Base-by-base conservation (phyloP, 2,329 filamentous ascomycete species). In the Trichophyton verrucosum region DNA sequence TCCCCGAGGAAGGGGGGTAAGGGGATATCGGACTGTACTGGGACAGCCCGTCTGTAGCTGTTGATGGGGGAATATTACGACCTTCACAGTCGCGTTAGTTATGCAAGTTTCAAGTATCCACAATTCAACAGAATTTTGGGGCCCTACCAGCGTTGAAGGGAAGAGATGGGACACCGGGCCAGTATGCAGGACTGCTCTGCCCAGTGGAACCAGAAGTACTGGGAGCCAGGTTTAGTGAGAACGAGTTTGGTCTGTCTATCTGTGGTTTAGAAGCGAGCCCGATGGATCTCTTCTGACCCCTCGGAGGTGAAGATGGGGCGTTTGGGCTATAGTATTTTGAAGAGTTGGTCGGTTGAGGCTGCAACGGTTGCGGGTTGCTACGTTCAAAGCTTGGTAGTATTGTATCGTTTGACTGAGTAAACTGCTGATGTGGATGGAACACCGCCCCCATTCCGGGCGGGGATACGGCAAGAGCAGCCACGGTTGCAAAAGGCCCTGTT, bases 321-420 rank as follows among this genome's bases (percentile, higher is more conserved):
- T 30, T 33, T 11, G 57, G 33, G 24, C 17, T 59, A 20, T 77
- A 73, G 67, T 80, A 82, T 71, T 82, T 83, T 67, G 47, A 46
- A 11, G 30, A 22, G 46, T n/a, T 17, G 20, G 59, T 17, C 13
- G 47, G 36, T 15, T 24, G 74, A 68, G 57, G 74, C 74, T 72
- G 72, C 74, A 67, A 73, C 73, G 73, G 75, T 71, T 82, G 80
- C 66, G 84, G 84, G 60, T 86, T 83, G 65, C 84, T 83, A 58
- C 89, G 81, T 69, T 87, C 84, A 70, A 89, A 88, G 66, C 76
- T 81, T 61, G 86, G 86, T 64, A 91, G 80, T 85, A 82, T 73
- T 87, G 83, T 69, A 87, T 82, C 72, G 85, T 81, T 66, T 38
- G 30, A 24, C 15, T 57, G 55, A 85, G 83, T 71, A 91, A 85